Conservation (phyloP, 805 yeast genomes). For the Ogataea trehalophila region DNA sequence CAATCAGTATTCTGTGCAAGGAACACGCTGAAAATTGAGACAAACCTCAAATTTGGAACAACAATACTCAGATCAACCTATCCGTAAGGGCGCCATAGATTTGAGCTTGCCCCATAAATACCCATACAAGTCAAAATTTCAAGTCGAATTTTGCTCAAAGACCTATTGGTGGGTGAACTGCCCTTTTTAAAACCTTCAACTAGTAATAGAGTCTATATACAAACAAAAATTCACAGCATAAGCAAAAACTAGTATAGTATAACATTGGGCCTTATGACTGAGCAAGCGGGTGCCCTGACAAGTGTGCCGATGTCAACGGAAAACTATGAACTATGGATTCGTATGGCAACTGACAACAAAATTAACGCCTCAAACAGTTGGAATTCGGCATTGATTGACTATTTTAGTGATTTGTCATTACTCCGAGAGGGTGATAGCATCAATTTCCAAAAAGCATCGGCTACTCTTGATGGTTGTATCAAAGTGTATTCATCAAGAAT, state of each 20-base stretch:
- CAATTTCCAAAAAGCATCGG: slow-evolving; percentile 86
- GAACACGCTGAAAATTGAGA: no score
- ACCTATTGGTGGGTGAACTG: no score
- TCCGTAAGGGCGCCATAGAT: no score
- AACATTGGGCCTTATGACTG: slow-evolving; percentile 8
- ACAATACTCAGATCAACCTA: no score
- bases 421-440: slow-evolving; percentile 72
- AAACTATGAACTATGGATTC: slow-evolving; percentile 76
- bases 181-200: no score
- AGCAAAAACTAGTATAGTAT: no score
- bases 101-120: no score
- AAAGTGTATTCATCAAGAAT: slow-evolving; percentile 88
- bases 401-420: slow-evolving; percentile 77
- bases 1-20: no score
- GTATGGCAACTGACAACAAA: slow-evolving; percentile 76
- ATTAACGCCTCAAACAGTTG: slow-evolving; percentile 83
- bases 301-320: slow-evolving; percentile 29
- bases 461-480: slow-evolving; percentile 91
- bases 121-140: no score
- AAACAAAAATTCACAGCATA: neutral
- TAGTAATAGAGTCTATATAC: neutral
- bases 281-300: slow-evolving; percentile 10
- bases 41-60: no score
- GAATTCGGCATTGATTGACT: slow-evolving; percentile 88
- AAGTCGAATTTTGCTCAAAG: no score